phyloP scores from a whole-genome alignment of 2,329 filamentous ascomycete species.

The Fusarium pseudograminearum region DNA sequence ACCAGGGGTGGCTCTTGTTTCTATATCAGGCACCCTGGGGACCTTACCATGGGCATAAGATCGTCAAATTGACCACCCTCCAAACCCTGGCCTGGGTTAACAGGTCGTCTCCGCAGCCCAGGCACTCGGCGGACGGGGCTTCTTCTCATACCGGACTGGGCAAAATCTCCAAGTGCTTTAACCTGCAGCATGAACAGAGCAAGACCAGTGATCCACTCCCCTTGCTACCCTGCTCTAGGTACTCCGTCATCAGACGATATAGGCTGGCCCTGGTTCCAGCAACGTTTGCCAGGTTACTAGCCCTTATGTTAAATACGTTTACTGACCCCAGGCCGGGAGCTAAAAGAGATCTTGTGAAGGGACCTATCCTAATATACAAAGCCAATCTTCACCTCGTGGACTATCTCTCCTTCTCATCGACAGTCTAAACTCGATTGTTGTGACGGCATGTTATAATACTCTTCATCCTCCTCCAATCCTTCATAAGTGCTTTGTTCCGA shows the following conservation, averaged over 20 bases:
- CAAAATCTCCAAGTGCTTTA: conserved; percentile 48
- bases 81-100: conserved; percentile 51
- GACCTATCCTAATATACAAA: conserved; percentile 47
- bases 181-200: conserved; percentile 49
- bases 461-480: conserved; percentile 34
- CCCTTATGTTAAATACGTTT: conserved; percentile 48
- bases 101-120: conserved; percentile 54
- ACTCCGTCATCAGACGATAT: conserved; percentile 50
- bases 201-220: conserved; percentile 46
- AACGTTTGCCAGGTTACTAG: conserved; percentile 45
- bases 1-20: conserved; percentile 56
- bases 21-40: conserved; percentile 63
- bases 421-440: conserved; percentile 19
- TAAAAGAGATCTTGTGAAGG: conserved; percentile 45
- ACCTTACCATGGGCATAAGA: conserved; percentile 65
- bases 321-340: conserved; percentile 47
- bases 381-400: conserved; percentile 38
- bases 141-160: conserved; percentile 44
- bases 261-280: conserved; percentile 45
- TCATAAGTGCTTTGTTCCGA: conserved; percentile 37
- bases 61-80: conserved; percentile 69
- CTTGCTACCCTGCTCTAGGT: conserved; percentile 46
- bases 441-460: conserved; percentile 27
- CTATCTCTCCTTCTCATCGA: conserved; percentile 40
- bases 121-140: conserved; percentile 42